Evolutionary conservation across 2,329 filamentous ascomycete species (phyloP).

Genomic region (Hymenoscyphus albidus): DNA sequence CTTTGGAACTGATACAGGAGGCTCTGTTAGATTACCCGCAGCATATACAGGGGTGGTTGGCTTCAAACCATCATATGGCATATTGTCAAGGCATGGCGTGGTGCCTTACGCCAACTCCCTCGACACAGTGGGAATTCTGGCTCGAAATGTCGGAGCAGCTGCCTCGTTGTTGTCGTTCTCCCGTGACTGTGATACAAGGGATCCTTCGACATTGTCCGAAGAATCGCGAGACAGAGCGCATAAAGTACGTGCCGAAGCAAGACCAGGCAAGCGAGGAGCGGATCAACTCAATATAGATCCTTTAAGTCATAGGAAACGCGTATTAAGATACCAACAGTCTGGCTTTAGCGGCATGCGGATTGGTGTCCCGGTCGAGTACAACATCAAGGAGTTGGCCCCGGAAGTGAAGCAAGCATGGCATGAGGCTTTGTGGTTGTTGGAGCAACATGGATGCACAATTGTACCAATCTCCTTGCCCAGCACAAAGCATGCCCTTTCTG

Average conservation of each 20-base stretch:
- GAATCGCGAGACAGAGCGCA: constrained; percentile 39
- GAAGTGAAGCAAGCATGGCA: constrained; percentile 68
- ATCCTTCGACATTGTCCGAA: constrained; percentile 52
- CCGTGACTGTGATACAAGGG: constrained; percentile 20
- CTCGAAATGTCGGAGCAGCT: constrained; percentile 39
- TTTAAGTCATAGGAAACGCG: neutral
- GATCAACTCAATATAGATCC: neutral
- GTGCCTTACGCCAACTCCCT: constrained; percentile 71
- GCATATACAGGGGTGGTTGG: constrained; percentile 66
- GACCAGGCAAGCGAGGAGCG: neutral
- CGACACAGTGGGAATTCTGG: constrained; percentile 67
- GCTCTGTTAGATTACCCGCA: constrained; percentile 65
- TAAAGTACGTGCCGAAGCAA: neutral
- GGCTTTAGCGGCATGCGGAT: constrained; percentile 39
- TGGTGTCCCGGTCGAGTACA: constrained; percentile 73
- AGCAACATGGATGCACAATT: constrained; percentile 63
- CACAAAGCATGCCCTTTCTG: constrained; percentile 79
- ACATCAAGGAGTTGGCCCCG: constrained; percentile 73
- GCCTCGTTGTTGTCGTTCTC: constrained; percentile 25
- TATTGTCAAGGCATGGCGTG: constrained; percentile 65
- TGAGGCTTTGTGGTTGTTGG: constrained; percentile 55
- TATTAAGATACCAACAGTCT: neutral
- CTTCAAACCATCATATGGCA: constrained; percentile 70
- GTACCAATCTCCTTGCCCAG: constrained; percentile 76
- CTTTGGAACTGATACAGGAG: constrained; percentile 84